phyloP scores from a whole-genome alignment of 129 eudicot genomes.

The Deinandra increscens region DNA sequence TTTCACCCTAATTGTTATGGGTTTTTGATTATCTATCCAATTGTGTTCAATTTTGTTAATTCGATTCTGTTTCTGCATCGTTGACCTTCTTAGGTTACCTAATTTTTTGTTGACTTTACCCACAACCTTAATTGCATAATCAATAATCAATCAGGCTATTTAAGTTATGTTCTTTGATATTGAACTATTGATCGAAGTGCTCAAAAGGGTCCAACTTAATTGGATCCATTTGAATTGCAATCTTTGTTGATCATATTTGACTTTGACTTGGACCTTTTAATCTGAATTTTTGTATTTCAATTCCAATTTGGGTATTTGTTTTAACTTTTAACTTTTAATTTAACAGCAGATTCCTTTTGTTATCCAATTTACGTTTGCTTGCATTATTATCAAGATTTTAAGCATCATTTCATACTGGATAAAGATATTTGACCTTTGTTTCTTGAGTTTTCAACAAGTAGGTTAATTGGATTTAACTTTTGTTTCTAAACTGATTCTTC shows the following conservation, averaged over 20 bases:
- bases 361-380: not conserved
- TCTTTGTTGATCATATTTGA: slow-evolving; percentile 18
- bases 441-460: not conserved
- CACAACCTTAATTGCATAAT: not conserved
- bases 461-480: not conserved
- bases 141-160: not conserved
- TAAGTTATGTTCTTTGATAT: not conserved
- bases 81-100: not conserved
- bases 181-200: not conserved
- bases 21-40: not conserved
- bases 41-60: not conserved
- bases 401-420: not conserved
- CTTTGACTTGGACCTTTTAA: slow-evolving; percentile 11
- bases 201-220: slow-evolving; percentile 7
- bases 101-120: not conserved
- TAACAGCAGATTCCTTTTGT: too few relatives aligned
- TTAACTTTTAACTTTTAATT: too few relatives aligned
- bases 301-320: not conserved
- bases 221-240: slow-evolving; percentile 6
- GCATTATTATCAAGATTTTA: not conserved
- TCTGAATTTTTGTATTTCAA: not conserved
- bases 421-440: slow-evolving; percentile 4
- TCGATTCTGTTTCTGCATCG: slow-evolving; percentile 5
- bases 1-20: slow-evolving; percentile 8
- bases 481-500: not conserved